Base-by-base conservation (phyloP, 306 rosid species). In the Vachellia collinsii region DNA sequence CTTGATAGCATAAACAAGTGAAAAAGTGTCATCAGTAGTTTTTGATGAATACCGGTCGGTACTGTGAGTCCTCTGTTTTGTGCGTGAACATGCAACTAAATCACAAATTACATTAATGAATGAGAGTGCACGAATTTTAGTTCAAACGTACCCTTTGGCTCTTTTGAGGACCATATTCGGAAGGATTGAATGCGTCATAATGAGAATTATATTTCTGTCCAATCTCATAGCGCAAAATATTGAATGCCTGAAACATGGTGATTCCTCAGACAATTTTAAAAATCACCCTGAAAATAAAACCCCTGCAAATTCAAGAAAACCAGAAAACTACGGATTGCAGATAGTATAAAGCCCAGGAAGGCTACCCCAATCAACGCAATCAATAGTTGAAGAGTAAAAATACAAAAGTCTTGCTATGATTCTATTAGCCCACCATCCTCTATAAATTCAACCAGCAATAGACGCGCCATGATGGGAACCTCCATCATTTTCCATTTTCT, bases 151-250 rank as follows among this genome's bases (percentile, higher is more conserved):
- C 97, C 94, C 99, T 90, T 83, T 87, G 92, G 86, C 94, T 90
- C 84, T 80, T 76, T 81, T 85, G 94, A 63, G 94, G 94, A 29
- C 93, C 97, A 79, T 88, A 93, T 79, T 86, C 87, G 10, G 85
- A 23, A 54, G 89, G 81, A 80, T 79, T 59, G 89, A 93, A 89
- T 14, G 92, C 89, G 23, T 90, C 97, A 69, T 86, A 90, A 75
- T 96, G 99, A 81, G 97, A 84, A 78, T 73, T 73, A 81, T 96
- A 96, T 88, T 34, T 93, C 88, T 93, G 98, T 66, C 97, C 97
- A 16, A 92, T 64, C 85, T 88, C 85, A 84, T 96, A 92, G 75
- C 93, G 93, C 88, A 96, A 87, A 83, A 96, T 17, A 74, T 90
- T 90, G 83, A 92, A 96, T 78, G 90, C 93, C 99, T 95, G 97